Evolutionary conservation across 257 asterid genomes (phyloP).

Genomic region (Plantago ovata): DNA sequence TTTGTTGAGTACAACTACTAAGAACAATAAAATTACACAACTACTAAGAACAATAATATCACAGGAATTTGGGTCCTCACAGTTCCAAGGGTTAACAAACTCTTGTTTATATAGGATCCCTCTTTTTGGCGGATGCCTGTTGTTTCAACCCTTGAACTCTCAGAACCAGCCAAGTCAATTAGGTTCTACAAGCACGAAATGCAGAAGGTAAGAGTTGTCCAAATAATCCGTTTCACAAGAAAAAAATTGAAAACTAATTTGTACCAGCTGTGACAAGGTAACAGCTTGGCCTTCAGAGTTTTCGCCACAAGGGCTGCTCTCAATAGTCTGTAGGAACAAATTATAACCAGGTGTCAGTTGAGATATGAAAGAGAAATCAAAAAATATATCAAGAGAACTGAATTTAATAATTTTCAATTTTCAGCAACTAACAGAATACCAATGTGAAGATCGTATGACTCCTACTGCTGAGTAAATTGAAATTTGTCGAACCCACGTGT

Average conservation of each 20-base stretch:
- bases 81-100: conserved; percentile 98
- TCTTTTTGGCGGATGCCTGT: conserved; percentile 92
- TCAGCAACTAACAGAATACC: conserved; percentile 43
- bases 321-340: conserved; percentile 71
- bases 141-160: conserved; percentile 94
- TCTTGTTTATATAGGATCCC: conserved; percentile 95
- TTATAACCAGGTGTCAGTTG: conserved; percentile 19
- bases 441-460: conserved; percentile 98
- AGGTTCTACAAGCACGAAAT: conserved; percentile 73
- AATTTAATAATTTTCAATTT: conserved; percentile 14
- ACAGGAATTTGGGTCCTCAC: conserved; percentile 59
- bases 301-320: conserved; percentile 96
- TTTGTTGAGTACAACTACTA: conserved; percentile 22
- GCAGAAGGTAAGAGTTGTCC: conserved; percentile 18
- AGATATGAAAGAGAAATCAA: neutral
- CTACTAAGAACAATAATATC: conserved; percentile 29
- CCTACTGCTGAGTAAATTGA: conserved; percentile 98
- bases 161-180: conserved; percentile 99
- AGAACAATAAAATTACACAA: conserved; percentile 31
- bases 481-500: conserved; percentile 98
- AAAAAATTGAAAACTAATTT: conserved; percentile 16
- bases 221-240: conserved; percentile 25
- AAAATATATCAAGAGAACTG: conserved; percentile 15
- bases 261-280: conserved; percentile 90
- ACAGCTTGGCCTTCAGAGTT: conserved; percentile 86